Evolutionary conservation across 1,139 yeast species (phyloP).

Genomic region (Taphrina betulina): DNA sequence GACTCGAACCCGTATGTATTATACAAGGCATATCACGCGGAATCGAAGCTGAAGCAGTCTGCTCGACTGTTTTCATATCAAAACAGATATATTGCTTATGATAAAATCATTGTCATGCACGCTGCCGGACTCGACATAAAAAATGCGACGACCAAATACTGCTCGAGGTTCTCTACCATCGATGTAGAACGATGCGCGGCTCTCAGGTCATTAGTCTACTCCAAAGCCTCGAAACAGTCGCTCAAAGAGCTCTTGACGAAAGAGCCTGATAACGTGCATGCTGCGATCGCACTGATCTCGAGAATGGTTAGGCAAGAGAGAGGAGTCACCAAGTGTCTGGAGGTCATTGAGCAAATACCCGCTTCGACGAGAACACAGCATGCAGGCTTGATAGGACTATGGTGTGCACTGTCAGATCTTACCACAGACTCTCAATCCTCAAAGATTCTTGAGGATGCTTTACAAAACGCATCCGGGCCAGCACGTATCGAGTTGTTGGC

Average conservation of each 20-base stretch:
- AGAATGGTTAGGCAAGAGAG: background rate
- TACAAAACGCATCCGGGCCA: background rate
- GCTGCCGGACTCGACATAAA: conserved; percentile 11
- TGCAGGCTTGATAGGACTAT: conserved; percentile 16
- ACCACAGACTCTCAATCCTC: background rate
- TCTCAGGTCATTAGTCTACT: background rate
- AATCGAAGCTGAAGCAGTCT: conserved; percentile 7
- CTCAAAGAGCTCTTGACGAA: background rate
- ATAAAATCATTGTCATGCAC: conserved; percentile 16
- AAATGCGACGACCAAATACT: conserved; percentile 3
- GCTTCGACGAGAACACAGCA: background rate
- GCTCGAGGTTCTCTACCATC: background rate
- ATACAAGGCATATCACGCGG: conserved; percentile 3
- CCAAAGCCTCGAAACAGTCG: background rate
- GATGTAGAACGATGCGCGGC: conserved; percentile 19
- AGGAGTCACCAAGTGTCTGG: conserved; percentile 11
- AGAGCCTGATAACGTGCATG: background rate
- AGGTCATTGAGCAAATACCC: conserved; percentile 7
- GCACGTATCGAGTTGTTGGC: background rate
- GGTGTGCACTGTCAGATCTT: conserved; percentile 1
- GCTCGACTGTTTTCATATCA: conserved; percentile 26
- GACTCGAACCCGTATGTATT: conserved; percentile 13
- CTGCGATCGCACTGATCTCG: conserved; percentile 5
- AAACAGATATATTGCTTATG: conserved; percentile 13
- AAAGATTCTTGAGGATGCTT: background rate